phyloP scores from a whole-genome alignment of 1,284 basidiomycete genomes.

The Ganoderma lucidum region DNA sequence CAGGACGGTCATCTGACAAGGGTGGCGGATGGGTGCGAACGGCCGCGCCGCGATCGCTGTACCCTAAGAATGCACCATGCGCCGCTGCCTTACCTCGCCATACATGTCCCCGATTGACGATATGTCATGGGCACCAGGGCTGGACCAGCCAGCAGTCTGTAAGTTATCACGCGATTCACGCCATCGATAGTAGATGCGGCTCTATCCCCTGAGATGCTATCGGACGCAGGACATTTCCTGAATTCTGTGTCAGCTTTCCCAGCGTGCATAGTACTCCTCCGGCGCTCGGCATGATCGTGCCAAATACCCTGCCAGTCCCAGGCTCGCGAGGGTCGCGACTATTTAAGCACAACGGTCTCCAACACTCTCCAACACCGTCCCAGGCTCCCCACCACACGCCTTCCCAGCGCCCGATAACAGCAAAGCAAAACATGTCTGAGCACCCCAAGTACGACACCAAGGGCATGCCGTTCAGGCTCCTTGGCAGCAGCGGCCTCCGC shows the following conservation, averaged over 20 bases:
- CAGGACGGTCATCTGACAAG: conserved; percentile 11
- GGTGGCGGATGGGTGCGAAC: neutral
- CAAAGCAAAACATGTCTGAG: conserved; percentile 14
- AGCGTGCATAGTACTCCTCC: neutral
- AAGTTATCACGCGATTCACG: neutral
- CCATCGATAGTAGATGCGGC: neutral
- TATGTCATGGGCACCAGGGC: neutral
- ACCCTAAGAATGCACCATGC: neutral
- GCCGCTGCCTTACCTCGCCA: neutral
- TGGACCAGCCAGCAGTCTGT: neutral
- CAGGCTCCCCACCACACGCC: neutral
- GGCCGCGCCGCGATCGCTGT: neutral
- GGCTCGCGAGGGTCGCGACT: neutral
- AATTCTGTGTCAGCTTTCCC: conserved; percentile 3
- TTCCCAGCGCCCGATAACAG: neutral
- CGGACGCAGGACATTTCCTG: neutral
- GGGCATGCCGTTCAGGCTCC: conserved; percentile 77
- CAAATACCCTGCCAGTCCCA: neutral
- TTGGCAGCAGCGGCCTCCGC: conserved; percentile 77
- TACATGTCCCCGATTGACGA: neutral
- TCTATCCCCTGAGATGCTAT: neutral
- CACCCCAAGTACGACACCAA: conserved; percentile 58
- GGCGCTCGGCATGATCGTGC: conserved; percentile 14
- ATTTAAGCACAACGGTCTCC: conserved; percentile 3
- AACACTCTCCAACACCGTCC: neutral